Evolutionary conservation across 768 basidiomycete species (phyloP), one percentile per base, ranked within the genome.

Genomic region (Auricularia cornea): DNA sequence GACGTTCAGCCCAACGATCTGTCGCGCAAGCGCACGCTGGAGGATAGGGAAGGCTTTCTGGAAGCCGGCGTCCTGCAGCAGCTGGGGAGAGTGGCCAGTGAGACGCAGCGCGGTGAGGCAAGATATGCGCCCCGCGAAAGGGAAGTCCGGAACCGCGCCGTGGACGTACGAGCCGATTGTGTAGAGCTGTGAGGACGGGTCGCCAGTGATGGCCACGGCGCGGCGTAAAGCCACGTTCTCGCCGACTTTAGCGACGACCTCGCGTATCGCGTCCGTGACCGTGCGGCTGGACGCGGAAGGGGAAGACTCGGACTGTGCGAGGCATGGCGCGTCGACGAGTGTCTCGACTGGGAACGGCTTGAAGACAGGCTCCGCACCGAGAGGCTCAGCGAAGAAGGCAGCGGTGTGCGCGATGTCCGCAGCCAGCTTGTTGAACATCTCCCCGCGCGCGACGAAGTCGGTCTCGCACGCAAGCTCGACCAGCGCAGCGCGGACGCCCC

Each of bases 391-490:
- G 51, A 91, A 77, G 70, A 86, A 90, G 5, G 92, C 92, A 35
- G 88, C 85, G 1, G 91, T 93, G 68, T 90, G 87, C 18, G 92
- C 89, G 67, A 97, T 87, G 68, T 92, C 86, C 44, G 81, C 79
- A 14, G 90, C 88, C 41, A 95, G 82, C 61, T 80, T 80, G 18
- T 84, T 80, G 69, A 98, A 98, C 14, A 93, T 78, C 63, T 88
- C 84, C 69, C 92, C 95, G 66, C 91, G 78, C 28, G 87, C 92
- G 31, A 98, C 95, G 72, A 97, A 98, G 77, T 98, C 95, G 60
- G 95, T 97, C 77, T 98, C 95, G 77, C 95, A 98, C 68, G 92
- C 92, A 65, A 97, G 79, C 74, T 98, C 95, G 63, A 98, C 78
- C 83, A 97, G 89, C 23, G 89, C 86, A 12, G 90, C 93, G 40